Base-by-base conservation (phyloP, 768 basidiomycete species). In the Flagelloscypha sp. region DNA sequence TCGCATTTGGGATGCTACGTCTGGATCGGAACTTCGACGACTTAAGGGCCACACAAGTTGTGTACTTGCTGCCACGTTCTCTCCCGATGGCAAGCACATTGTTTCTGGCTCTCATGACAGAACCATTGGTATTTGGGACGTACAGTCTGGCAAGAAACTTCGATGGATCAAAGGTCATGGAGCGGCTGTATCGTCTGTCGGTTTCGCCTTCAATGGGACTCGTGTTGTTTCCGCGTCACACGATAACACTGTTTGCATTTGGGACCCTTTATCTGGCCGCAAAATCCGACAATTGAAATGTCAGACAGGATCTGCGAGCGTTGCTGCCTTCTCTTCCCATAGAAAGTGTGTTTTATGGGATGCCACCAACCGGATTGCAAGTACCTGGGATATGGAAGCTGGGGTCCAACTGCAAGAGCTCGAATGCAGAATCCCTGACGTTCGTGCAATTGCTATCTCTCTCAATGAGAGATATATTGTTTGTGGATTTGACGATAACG, bases 401-500 rank as follows among this genome's bases (percentile, higher is more conserved):
- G n/a, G n/a, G n/a, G n/a, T n/a, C n/a, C n/a, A n/a, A n/a, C n/a
- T n/a, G n/a, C n/a, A n/a, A n/a, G n/a, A n/a, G n/a, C n/a, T n/a
- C n/a, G n/a, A n/a, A n/a, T n/a, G n/a, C n/a, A n/a, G n/a, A n/a
- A n/a, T n/a, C n/a, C n/a, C n/a, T n/a, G n/a, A n/a, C n/a, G n/a
- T n/a, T n/a, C n/a, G n/a, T n/a, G n/a, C n/a, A n/a, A n/a, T n/a
- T n/a, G n/a, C 66, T 48, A 69, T 79, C 47, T 70, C 72, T 7
- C 74, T 76, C 18, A 74, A 75, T 44, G 74, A 73, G n/a, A 63
- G 61, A 25, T 62, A 66, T 41, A 79, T 86, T 31, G 68, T 73
- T 21, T 79, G 76, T 0, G 85, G 84, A 5, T 70, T 71, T 32
- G 63, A 85, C 29, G 76, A 79, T 47, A 72, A 71, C 8, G 61